Conservation (phyloP, 345 rosid species). For the Sonneratia alba region DNA sequence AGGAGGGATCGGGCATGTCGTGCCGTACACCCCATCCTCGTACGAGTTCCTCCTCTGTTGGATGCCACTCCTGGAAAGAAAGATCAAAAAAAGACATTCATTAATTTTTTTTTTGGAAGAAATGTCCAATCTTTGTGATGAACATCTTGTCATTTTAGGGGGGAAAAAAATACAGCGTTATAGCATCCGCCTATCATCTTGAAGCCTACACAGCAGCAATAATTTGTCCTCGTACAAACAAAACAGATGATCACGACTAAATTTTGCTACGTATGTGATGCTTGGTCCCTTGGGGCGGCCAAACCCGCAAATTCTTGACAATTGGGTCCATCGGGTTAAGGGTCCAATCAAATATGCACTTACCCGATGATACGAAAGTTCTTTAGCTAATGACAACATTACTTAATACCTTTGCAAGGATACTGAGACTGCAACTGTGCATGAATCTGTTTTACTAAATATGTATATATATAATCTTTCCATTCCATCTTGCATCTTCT, state of each 20-base stretch:
- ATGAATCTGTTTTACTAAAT: no score
- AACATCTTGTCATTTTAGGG: background rate
- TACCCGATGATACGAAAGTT: no score
- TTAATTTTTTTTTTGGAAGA: no score
- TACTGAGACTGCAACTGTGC: no score
- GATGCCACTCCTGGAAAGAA: conserved; percentile 28
- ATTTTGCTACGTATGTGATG: background rate
- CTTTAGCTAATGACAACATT: no score
- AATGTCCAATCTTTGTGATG: background rate
- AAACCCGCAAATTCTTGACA: background rate
- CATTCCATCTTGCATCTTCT: no score
- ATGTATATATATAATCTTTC: no score
- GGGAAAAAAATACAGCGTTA: background rate
- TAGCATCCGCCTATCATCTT: background rate
- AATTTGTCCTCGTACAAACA: background rate
- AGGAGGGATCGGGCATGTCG: conserved; percentile 47
- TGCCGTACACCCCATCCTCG: conserved; percentile 36
- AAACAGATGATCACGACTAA: background rate
- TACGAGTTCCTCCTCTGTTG: conserved; percentile 43
- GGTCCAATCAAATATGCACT: background rate
- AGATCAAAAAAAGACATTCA: no score
- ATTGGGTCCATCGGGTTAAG: background rate
- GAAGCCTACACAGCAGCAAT: background rate
- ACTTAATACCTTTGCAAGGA: no score
- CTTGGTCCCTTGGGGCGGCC: background rate